Evolutionary conservation across 2,329 filamentous ascomycete genomes (phyloP), one percentile per base, ranked within the genome.

Genomic region (Fusarium sp.): DNA sequence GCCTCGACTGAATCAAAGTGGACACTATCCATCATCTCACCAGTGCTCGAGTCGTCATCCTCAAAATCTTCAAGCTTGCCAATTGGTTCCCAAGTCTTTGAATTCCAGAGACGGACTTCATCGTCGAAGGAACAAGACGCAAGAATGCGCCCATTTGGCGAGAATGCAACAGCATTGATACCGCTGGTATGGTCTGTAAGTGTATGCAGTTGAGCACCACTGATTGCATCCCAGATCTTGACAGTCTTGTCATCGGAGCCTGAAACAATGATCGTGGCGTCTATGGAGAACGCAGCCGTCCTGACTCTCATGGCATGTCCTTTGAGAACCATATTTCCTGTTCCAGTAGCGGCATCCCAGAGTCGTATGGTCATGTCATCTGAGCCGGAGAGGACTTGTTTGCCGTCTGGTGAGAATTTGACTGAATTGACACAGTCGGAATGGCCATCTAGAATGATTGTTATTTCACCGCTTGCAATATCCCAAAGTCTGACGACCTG

Each of bases 21-120:
- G 23, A 49, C 20, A 49, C 46, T 49, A 36, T 49, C 33, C 46
- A 49, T 49, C 46, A 49, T 49, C 5, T 37, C 33, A 49, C 43
- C 43, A 23, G 17, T 11, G 21, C 46, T 49, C 6, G 33, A 47
- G 14, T 4, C 33, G 15, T 49, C 46, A 15, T 37, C 31, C 11
- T 49, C 33, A 37, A 49, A 49, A 8, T 49, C 46, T 13, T 49
- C 46, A 25, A 49, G 46, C 4, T 49, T 37, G 17, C 46, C 46
- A 15, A 25, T 25, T 18, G 33, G 21, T 0, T 21, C 25, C 46
- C 46, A 49, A 20, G 31, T 49, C 3, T 27, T 49, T n/a, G 46
- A 17, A 20, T 49, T 9, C 33, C 33, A 49, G 0, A 49, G 33
- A 4, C 46, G 46, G 27, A 37, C 33, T 14, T 49, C 46, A 13